Conservation (phyloP, 2,329 filamentous ascomycete species). For the Sporothrix euskadiensis region DNA sequence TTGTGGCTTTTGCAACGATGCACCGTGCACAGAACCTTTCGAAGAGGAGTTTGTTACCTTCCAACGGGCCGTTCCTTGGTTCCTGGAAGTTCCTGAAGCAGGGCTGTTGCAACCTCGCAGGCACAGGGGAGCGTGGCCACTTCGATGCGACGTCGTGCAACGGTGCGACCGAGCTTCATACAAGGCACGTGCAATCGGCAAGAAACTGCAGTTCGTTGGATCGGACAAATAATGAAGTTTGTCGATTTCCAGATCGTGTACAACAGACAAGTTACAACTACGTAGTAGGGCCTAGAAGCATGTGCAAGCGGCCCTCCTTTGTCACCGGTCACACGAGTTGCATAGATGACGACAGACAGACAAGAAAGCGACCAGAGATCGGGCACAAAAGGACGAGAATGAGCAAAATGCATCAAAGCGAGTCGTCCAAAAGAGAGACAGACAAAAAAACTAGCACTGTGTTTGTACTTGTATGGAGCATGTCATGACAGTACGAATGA, state of each 20-base stretch:
- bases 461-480: background rate
- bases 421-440: background rate
- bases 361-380: background rate
- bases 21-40: background rate
- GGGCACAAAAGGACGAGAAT: background rate
- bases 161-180: background rate
- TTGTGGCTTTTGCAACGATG: background rate
- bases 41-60: background rate
- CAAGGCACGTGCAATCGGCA: background rate
- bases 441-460: background rate
- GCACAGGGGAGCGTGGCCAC: background rate
- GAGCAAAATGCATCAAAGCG: background rate
- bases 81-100: background rate
- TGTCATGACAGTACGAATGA: conserved; percentile 5
- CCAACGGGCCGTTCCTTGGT: conserved; percentile 6
- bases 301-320: conserved; percentile 11
- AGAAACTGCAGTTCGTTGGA: background rate
- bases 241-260: background rate
- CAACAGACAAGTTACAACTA: background rate
- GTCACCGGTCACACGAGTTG: background rate
- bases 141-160: background rate
- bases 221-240: background rate
- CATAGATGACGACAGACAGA: conserved; percentile 12
- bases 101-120: conserved; percentile 4
- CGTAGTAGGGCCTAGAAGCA: background rate